These are phyloP conservation scores for Neocucurbitaria cava DNA, from an alignment of 2,329 filamentous ascomycete species.

Conservation along the genomic window DNA sequence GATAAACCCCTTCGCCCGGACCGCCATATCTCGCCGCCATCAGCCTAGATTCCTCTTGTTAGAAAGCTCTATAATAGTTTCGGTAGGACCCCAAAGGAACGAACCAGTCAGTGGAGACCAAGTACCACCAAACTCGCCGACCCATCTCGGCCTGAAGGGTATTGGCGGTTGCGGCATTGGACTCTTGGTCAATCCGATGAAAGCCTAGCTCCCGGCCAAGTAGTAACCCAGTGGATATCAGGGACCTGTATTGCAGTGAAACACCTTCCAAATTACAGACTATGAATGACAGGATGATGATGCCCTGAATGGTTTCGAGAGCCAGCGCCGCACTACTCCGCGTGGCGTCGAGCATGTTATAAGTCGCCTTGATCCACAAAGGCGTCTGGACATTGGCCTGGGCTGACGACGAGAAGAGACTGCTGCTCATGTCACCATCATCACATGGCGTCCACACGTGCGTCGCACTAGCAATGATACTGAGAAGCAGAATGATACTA, in stretches of 20 bases:
- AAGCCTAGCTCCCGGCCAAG: slow-evolving; percentile 26
- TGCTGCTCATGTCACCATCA: slow-evolving; percentile 33
- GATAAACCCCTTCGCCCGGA: slow-evolving; percentile 46
- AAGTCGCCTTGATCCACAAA: not conserved
- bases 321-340: not conserved
- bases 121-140: slow-evolving; percentile 53
- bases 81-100: not conserved
- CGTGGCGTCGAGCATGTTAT: not conserved
- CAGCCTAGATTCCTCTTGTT: not conserved
- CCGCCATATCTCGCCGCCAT: slow-evolving; percentile 41
- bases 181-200: slow-evolving; percentile 19
- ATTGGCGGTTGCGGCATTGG: slow-evolving; percentile 8
- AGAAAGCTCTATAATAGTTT: slow-evolving; percentile 8
- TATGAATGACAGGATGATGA: slow-evolving; percentile 44
- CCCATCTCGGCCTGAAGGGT: slow-evolving; percentile 44
- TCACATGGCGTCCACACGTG: slow-evolving; percentile 40
- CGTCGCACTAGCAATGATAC: slow-evolving; percentile 6
- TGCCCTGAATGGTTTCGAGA: slow-evolving; percentile 12
- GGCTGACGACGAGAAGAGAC: not conserved
- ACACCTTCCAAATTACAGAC: slow-evolving; percentile 47
- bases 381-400: not conserved
- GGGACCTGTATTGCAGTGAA: slow-evolving; percentile 39
- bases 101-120: slow-evolving; percentile 26
- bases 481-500: not conserved
- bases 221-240: slow-evolving; percentile 42